phyloP scores from a whole-genome alignment of 768 basidiomycete species.

The Pleurotus tuber-regium region DNA sequence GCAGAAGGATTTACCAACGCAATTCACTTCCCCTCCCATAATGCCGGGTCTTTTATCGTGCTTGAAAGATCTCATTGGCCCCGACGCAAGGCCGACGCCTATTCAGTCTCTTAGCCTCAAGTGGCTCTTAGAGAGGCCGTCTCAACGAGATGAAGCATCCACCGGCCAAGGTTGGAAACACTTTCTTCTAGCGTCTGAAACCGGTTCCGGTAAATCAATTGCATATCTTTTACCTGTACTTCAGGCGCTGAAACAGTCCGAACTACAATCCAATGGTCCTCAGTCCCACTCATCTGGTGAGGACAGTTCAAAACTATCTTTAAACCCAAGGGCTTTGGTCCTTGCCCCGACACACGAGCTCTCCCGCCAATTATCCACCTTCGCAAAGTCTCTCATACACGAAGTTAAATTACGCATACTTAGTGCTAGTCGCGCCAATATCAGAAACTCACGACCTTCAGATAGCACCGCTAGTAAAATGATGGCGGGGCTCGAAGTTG shows the following conservation, averaged over 20 bases:
- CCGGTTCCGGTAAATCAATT: conserved; percentile 89
- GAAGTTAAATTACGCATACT: conserved; percentile 71
- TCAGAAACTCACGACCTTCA: conserved; percentile 19
- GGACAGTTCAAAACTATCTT: conserved; percentile 15
- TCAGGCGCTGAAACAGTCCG: conserved; percentile 70
- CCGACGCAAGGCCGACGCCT: conserved; percentile 57
- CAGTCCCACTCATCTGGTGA: conserved; percentile 1
- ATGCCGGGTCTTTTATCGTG: conserved; percentile 61
- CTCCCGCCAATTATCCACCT: conserved; percentile 70
- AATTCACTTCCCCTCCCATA: conserved; percentile 69
- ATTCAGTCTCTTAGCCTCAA: conserved; percentile 79
- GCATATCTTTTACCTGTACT: conserved; percentile 87
- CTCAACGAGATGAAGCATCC: not conserved
- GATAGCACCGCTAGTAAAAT: conserved; percentile 50
- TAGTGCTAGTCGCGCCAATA: conserved; percentile 66
- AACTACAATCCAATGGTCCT: conserved; percentile 28
- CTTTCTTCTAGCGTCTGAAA: conserved; percentile 82
- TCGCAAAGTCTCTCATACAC: conserved; percentile 76
- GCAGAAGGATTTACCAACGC: conserved; percentile 25
- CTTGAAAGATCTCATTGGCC: conserved; percentile 57
- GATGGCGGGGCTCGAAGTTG: conserved; percentile 31
- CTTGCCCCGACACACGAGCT: conserved; percentile 91
- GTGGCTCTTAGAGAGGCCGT: conserved; percentile 45
- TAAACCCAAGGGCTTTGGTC: conserved; percentile 75
- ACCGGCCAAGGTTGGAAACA: conserved; percentile 34